These are phyloP conservation scores for Neurospora sp. DNA, from an alignment of 495 filamentous ascomycete genomes.

Conservation along the genomic window DNA sequence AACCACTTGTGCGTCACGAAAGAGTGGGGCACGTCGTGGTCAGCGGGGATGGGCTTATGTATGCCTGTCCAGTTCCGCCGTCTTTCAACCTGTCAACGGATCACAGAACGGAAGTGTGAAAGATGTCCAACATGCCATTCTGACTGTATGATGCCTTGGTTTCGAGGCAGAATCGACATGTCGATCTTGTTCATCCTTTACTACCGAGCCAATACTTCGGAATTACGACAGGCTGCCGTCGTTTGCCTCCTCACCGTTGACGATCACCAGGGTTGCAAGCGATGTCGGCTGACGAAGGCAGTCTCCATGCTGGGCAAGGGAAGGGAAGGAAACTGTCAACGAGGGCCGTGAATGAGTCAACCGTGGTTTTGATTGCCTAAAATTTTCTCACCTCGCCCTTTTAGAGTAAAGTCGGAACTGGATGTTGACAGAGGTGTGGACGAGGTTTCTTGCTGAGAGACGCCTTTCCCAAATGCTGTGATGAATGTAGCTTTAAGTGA, in stretches of 20 bases:
- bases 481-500: no score
- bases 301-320: not conserved
- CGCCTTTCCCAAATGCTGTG: no score
- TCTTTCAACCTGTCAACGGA: not conserved
- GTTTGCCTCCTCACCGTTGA: not conserved
- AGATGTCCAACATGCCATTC: not conserved
- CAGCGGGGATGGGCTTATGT: not conserved
- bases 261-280: not conserved
- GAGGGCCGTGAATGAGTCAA: not conserved
- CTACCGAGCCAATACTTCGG: not conserved
- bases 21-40: not conserved
- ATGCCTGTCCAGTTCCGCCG: not conserved
- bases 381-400: not conserved
- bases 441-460: no score
- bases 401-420: no score
- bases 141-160: not conserved
- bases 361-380: not conserved
- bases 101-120: not conserved
- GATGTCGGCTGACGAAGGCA: not conserved
- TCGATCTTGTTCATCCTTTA: not conserved
- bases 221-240: not conserved
- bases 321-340: not conserved
- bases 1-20: slow-evolving; percentile 2
- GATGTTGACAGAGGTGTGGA: no score
- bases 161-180: not conserved